Conservation (phyloP, 73 alveolate species). For the Breviolum minutum region DNA sequence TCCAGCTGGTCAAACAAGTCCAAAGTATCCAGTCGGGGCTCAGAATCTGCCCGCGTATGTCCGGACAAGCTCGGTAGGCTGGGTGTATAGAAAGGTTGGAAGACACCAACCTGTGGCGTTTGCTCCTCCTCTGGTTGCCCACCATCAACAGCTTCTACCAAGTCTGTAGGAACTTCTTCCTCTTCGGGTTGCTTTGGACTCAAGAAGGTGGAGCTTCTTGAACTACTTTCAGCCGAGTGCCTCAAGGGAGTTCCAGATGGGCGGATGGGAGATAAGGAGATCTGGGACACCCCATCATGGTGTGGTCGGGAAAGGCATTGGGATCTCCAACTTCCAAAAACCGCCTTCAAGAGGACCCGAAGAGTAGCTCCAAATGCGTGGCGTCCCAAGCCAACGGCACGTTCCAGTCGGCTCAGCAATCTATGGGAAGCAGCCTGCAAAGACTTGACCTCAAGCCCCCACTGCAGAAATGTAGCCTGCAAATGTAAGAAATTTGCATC, state of each 20-base stretch:
- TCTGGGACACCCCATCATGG: background rate
- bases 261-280: constrained; percentile 14
- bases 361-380: background rate
- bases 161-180: background rate
- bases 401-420: background rate
- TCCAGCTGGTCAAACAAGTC: background rate
- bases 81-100: constrained; percentile 2
- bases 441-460: constrained; percentile 6
- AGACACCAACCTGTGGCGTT: constrained; percentile 6
- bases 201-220: background rate
- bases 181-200: constrained; percentile 50
- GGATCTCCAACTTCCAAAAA: background rate
- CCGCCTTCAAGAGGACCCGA: background rate
- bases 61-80: background rate
- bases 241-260: background rate
- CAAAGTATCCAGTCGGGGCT: background rate
- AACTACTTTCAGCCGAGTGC: background rate
- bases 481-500: background rate
- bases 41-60: background rate
- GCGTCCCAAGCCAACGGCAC: constrained; percentile 1
- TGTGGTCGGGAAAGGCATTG: background rate
- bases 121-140: constrained; percentile 51
- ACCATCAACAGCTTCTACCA: background rate
- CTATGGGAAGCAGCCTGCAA: background rate
- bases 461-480: constrained; percentile 19